phyloP scores from a whole-genome alignment of 495 filamentous ascomycete genomes.

The Talaromyces nanjingensis region DNA sequence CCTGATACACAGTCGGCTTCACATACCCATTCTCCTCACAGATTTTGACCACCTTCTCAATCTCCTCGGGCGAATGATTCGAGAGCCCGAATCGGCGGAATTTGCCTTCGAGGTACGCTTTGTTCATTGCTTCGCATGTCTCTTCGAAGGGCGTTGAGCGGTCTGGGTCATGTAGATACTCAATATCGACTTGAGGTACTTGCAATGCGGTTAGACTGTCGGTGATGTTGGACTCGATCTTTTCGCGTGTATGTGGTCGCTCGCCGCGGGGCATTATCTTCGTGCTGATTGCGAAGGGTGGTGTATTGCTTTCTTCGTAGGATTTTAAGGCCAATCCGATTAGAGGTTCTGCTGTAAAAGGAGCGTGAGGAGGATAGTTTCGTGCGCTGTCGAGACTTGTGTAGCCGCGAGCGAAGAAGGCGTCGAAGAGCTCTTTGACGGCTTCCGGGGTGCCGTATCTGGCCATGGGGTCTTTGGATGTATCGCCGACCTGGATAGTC shows the following conservation, averaged over 20 bases:
- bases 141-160: slow-evolving; percentile 35
- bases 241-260: slow-evolving; percentile 14
- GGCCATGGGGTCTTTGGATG: slow-evolving; percentile 11
- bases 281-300: slow-evolving; percentile 17
- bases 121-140: slow-evolving; percentile 30
- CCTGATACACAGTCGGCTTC: slow-evolving; percentile 43
- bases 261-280: slow-evolving; percentile 16
- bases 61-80: slow-evolving; percentile 37
- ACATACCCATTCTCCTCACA: slow-evolving; percentile 34
- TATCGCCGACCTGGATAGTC: slow-evolving; percentile 5
- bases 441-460: slow-evolving; percentile 16
- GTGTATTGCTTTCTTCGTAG: not conserved
- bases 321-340: slow-evolving; percentile 12
- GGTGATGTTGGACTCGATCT: slow-evolving; percentile 19
- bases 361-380: slow-evolving; percentile 13
- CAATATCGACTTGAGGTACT: slow-evolving; percentile 20
- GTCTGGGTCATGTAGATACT: slow-evolving; percentile 39
- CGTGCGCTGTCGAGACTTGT: slow-evolving; percentile 21
- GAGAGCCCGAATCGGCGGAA: slow-evolving; percentile 39
- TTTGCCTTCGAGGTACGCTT: slow-evolving; percentile 26
- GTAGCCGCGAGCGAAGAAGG: slow-evolving; percentile 17
- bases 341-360: slow-evolving; percentile 16
- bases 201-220: slow-evolving; percentile 18
- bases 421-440: slow-evolving; percentile 14
- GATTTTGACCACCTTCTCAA: slow-evolving; percentile 33